These are phyloP conservation scores for Urtica urens DNA, from an alignment of 306 rosid species.

Conservation along the genomic window DNA sequence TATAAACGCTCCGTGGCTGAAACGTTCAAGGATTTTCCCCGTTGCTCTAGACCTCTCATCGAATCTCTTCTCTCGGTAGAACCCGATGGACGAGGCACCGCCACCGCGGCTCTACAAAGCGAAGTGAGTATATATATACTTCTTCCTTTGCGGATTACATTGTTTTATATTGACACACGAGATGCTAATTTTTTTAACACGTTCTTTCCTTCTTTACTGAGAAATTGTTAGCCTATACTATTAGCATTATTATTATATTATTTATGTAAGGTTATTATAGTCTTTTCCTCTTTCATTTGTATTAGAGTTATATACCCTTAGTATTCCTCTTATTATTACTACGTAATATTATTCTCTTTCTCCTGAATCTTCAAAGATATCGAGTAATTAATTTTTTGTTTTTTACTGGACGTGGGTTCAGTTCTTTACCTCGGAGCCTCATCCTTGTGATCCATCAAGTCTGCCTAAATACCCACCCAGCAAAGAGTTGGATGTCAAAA, in stretches of 20 bases:
- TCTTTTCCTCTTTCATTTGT: too few relatives aligned
- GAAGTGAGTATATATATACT: slow-evolving; percentile 81
- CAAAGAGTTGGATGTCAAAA: slow-evolving; percentile 87
- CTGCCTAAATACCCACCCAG: slow-evolving; percentile 93
- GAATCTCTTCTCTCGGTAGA: slow-evolving; percentile 77
- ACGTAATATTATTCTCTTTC: too few relatives aligned
- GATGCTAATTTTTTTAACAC: neutral
- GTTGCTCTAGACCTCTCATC: slow-evolving; percentile 58
- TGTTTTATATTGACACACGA: neutral
- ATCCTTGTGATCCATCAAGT: slow-evolving; percentile 84
- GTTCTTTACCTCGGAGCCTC: slow-evolving; percentile 77
- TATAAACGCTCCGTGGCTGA: slow-evolving; percentile 52
- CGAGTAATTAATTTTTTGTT: neutral
- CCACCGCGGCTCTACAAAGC: slow-evolving; percentile 55
- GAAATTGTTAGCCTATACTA: too few relatives aligned
- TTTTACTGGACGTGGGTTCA: slow-evolving; percentile 25
- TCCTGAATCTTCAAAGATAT: neutral
- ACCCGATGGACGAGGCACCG: slow-evolving; percentile 57
- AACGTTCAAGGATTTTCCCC: slow-evolving; percentile 62
- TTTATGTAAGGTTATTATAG: too few relatives aligned
- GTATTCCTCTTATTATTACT: too few relatives aligned
- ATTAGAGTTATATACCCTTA: too few relatives aligned
- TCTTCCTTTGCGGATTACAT: neutral
- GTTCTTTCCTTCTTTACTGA: too few relatives aligned
- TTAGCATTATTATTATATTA: too few relatives aligned